Base-by-base conservation (phyloP, 2,329 filamentous ascomycete species). In the Aureobasidium sp. region DNA sequence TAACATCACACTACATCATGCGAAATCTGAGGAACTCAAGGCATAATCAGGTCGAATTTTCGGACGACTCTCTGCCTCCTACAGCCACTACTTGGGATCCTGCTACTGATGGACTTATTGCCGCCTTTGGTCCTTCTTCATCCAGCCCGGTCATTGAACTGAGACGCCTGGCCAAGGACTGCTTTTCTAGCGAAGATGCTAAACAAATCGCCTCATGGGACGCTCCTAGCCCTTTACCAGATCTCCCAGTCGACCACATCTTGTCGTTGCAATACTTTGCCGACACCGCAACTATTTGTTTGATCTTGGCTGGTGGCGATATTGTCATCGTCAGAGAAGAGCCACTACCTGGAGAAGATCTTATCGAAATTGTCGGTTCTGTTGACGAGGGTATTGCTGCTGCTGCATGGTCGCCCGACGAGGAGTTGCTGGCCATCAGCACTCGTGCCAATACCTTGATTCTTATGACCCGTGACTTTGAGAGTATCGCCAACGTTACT, bases 311-410 rank as follows among this genome's bases (percentile, higher is more conserved):
- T 62, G 90, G 90, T 44, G 93, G 93, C 57, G 91, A 98, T 70
- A 91, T 98, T 58, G 74, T 96, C 57, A 78, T 90, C 48, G 86
- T 96, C 24, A 80, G 85, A 59, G 89, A 96, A 65, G 79, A 84
- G 35, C 77, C 81, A 38, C 66, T 77, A 27, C 72, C 76, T 5
- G 82, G 79, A 56, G 82, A 87, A 66, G 86, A 90, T 32, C 83
- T 87, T 61, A 90, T 98, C 61, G 93, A 97, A 69, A 97, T 98
- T 61, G 83, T 97, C 58, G 93, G 93, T 39, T 94, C 90, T 29
- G 88, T 98, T 32, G 90, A 96, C 70, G 86, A 86, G 55, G 93
- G 91, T 21, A 95, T 98, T 61, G 81, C 84, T 21, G 89, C 90
- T 14, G 91, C 90, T 14, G 80, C 82, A 60, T 98, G 93, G 93